These are phyloP conservation scores for Kalanchoe fedtschenkoi DNA, from an alignment of 164 flowering plant species.

Conservation along the genomic window DNA sequence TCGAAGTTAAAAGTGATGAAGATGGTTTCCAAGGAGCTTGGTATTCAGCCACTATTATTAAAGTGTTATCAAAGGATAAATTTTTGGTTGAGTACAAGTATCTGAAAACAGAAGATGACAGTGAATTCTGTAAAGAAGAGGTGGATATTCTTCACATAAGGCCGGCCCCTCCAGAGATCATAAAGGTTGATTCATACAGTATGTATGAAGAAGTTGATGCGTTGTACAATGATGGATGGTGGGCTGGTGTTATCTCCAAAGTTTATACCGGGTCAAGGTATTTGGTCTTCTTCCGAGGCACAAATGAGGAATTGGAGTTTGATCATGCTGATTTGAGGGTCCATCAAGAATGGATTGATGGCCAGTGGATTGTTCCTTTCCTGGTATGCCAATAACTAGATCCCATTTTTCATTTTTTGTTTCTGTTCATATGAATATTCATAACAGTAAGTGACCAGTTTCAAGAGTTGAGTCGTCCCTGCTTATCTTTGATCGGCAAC, in stretches of 20 bases:
- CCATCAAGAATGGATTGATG: slow-evolving; percentile 73
- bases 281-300: slow-evolving; percentile 44
- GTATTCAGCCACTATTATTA: slow-evolving; percentile 52
- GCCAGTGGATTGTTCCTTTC: slow-evolving; percentile 51
- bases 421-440: too few relatives aligned
- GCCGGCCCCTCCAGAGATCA: slow-evolving; percentile 48
- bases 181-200: slow-evolving; percentile 26
- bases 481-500: too few relatives aligned
- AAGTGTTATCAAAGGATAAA: slow-evolving; percentile 23
- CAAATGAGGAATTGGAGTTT: slow-evolving; percentile 43
- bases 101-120: slow-evolving; percentile 53
- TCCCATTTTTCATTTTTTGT: too few relatives aligned
- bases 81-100: slow-evolving; percentile 45
- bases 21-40: slow-evolving; percentile 75
- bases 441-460: too few relatives aligned
- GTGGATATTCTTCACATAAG: slow-evolving; percentile 38
- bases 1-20: slow-evolving; percentile 79
- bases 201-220: slow-evolving; percentile 66
- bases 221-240: slow-evolving; percentile 74
- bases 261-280: slow-evolving; percentile 34
- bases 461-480: too few relatives aligned
- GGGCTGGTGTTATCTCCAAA: slow-evolving; percentile 67
- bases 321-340: slow-evolving; percentile 40
- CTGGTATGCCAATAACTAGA: too few relatives aligned
- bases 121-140: slow-evolving; percentile 43